Conservation (phyloP, 768 basidiomycete species). For the Boletus rubroflammeus region DNA sequence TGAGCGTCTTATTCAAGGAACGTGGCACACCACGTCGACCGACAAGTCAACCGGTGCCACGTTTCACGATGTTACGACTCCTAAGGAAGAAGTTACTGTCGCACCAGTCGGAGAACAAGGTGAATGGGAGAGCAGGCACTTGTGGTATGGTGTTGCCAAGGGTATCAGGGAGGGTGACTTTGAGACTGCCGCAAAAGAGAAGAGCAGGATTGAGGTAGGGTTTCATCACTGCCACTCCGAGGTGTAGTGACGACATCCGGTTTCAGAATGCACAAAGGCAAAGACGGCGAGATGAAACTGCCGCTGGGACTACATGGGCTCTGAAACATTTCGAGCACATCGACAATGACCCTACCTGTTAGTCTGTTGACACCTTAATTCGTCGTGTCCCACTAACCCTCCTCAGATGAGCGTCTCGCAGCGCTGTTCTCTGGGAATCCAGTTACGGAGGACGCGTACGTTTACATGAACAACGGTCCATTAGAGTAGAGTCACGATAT, state of each 20-base stretch:
- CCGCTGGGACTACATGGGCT: constrained; percentile 68
- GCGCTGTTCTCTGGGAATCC: constrained; percentile 59
- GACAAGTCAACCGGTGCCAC: constrained; percentile 38
- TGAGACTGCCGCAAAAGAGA: constrained; percentile 84
- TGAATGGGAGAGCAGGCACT: constrained; percentile 82
- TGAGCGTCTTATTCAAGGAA: constrained; percentile 66
- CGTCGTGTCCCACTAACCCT: not conserved
- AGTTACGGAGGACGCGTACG: constrained; percentile 72
- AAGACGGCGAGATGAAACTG: constrained; percentile 74
- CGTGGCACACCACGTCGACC: constrained; percentile 72
- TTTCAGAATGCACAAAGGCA: constrained; percentile 88
- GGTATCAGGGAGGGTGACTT: constrained; percentile 92
- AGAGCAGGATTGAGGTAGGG: constrained; percentile 84
- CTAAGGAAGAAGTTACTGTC: constrained; percentile 74
- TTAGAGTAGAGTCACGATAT: constrained; percentile 15
- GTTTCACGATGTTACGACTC: constrained; percentile 75
- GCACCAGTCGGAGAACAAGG: constrained; percentile 57
- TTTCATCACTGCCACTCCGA: too few relatives aligned
- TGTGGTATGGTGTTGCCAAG: constrained; percentile 85
- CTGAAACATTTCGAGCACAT: constrained; percentile 74
- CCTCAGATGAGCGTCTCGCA: constrained; percentile 59
- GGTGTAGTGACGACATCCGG: not conserved
- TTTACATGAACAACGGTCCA: constrained; percentile 58
- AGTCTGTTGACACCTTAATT: constrained; percentile 26
- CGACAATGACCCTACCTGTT: constrained; percentile 70